phyloP scores from a whole-genome alignment of 495 filamentous ascomycete genomes.

The Penicillium odoratum region DNA sequence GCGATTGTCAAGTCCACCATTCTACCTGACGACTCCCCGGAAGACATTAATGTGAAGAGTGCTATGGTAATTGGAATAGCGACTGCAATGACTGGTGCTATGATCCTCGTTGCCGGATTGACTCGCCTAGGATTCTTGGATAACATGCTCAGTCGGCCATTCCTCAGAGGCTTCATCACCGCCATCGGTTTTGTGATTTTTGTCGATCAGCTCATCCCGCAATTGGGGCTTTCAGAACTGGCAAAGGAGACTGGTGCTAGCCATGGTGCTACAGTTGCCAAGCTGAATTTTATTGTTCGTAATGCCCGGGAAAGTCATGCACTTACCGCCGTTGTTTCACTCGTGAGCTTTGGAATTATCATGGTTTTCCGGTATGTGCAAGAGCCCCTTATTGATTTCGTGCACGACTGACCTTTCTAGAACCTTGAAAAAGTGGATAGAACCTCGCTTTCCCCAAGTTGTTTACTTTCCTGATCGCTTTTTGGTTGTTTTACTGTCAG shows the following conservation, averaged over 20 bases:
- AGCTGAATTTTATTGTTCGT: conserved; percentile 73
- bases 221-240: conserved; percentile 71
- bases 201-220: conserved; percentile 90
- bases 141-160: conserved; percentile 88
- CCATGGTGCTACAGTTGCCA: conserved; percentile 83
- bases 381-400: background rate
- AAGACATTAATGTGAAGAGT: conserved; percentile 68
- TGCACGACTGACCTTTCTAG: conserved; percentile 38
- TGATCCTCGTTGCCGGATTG: conserved; percentile 81
- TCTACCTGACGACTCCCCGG: conserved; percentile 62
- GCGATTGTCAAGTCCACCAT: conserved; percentile 79
- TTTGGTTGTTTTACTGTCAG: conserved; percentile 82
- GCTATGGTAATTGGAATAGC: conserved; percentile 87
- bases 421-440: conserved; percentile 76
- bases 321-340: conserved; percentile 73
- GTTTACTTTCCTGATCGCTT: conserved; percentile 94
- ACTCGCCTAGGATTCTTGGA: conserved; percentile 91
- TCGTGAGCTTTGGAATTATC: conserved; percentile 80
- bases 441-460: conserved; percentile 76
- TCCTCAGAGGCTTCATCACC: conserved; percentile 92
- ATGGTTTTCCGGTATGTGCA: conserved; percentile 72
- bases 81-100: conserved; percentile 79
- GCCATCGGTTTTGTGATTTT: conserved; percentile 95
- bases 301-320: conserved; percentile 65
- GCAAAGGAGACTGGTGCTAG: conserved; percentile 59